phyloP scores from a whole-genome alignment of 75 land plant species.

The Cupressus sempervirens region DNA sequence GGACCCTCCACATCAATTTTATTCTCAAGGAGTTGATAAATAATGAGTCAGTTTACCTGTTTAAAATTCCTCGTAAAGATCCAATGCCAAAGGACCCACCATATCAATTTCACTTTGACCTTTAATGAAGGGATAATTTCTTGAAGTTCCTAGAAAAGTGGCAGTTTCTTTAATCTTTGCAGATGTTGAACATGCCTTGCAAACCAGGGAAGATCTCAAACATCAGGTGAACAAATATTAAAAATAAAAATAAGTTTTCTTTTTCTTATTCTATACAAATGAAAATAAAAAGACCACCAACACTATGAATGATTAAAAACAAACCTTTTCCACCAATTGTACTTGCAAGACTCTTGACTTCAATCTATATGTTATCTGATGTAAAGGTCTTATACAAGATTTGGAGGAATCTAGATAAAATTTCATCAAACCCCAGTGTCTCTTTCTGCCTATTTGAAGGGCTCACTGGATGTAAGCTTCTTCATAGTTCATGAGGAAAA shows the following conservation, averaged over 20 bases:
- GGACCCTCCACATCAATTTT: background rate
- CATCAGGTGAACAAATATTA: background rate
- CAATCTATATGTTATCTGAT: slow-evolving; percentile 14
- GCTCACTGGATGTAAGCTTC: slow-evolving; percentile 3
- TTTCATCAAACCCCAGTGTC: slow-evolving; percentile 13
- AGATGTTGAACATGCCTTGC: slow-evolving; percentile 17
- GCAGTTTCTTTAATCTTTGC: slow-evolving; percentile 4
- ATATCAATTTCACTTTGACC: slow-evolving; percentile 22
- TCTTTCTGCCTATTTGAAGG: slow-evolving; percentile 15
- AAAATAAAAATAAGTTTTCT: background rate
- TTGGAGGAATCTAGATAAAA: slow-evolving; percentile 10
- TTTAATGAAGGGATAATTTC: slow-evolving; percentile 14
- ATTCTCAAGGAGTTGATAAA: background rate
- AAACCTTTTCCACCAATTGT: slow-evolving; percentile 29
- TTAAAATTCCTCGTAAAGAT: slow-evolving; percentile 14
- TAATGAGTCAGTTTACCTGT: background rate
- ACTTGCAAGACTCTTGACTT: slow-evolving; percentile 28
- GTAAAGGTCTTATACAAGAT: slow-evolving; percentile 18
- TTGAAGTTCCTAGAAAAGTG: slow-evolving; percentile 8
- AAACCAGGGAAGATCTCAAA: background rate
- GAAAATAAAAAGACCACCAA: background rate
- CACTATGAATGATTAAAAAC: background rate
- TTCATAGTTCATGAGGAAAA: background rate
- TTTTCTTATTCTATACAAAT: background rate
- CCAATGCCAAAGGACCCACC: slow-evolving; percentile 20